These are phyloP conservation scores for Pulveroboletus sp. DNA, from an alignment of 768 basidiomycete species.

Conservation along the genomic window DNA sequence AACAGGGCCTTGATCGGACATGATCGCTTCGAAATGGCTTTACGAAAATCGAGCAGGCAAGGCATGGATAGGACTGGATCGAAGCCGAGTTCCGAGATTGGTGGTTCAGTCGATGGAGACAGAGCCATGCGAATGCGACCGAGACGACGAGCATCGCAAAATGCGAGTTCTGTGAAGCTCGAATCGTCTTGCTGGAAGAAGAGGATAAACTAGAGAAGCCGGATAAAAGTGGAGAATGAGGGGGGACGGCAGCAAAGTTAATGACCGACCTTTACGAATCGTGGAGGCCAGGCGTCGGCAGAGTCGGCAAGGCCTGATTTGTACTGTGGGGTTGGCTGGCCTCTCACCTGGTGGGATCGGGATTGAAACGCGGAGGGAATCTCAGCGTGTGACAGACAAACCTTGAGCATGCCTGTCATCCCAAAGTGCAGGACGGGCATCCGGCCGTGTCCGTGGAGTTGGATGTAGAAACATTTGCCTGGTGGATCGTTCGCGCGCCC, in stretches of 20 bases:
- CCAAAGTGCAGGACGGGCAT: conserved; percentile 77
- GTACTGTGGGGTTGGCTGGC: conserved; percentile 48
- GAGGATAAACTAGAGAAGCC: conserved; percentile 51
- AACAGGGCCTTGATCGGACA: conserved; percentile 76
- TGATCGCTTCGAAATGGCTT: conserved; percentile 47
- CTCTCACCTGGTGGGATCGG: conserved; percentile 39
- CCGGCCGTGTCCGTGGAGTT: conserved; percentile 57
- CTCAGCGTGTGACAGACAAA: conserved; percentile 18
- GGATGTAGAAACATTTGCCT: conserved; percentile 70
- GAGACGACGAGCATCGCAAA: conserved; percentile 68
- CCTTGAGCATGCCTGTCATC: conserved; percentile 85
- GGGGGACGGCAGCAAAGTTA: too few species aligned
- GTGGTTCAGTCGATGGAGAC: conserved; percentile 58
- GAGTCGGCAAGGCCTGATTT: conserved; percentile 40
- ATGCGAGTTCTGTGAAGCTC: conserved; percentile 53
- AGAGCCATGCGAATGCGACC: conserved; percentile 64
- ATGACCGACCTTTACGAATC: conserved; percentile 60
- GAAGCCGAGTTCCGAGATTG: conserved; percentile 72
- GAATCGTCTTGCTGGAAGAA: conserved; percentile 45
- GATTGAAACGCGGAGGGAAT: not conserved
- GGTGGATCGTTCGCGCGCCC: not conserved
- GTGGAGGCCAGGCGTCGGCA: conserved; percentile 59
- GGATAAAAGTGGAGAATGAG: too few species aligned
- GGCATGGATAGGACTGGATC: conserved; percentile 77
- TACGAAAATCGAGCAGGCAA: conserved; percentile 46